Conservation (phyloP, 257 asterid genomes). For the Echites panduratus region DNA sequence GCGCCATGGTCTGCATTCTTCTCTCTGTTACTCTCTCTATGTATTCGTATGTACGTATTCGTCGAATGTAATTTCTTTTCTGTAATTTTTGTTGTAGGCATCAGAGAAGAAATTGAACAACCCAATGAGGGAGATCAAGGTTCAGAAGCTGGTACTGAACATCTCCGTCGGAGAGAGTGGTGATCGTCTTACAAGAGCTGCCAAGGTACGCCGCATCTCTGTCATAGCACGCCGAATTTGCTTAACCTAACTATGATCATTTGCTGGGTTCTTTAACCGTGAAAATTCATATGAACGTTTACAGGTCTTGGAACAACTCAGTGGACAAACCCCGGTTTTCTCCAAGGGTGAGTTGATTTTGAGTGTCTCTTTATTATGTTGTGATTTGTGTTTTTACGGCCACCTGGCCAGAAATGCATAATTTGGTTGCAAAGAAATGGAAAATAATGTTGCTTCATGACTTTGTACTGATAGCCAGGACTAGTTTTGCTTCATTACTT, state of each 20-base stretch:
- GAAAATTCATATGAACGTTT: not conserved
- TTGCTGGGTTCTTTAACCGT: not conserved
- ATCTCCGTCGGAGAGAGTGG: conserved; percentile 69
- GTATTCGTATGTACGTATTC: not conserved
- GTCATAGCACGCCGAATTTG: not conserved
- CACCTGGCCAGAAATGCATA: not conserved
- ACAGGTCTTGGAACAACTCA: conserved; percentile 56
- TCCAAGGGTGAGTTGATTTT: conserved; percentile 38
- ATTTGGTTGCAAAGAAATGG: not conserved
- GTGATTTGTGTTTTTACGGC: not conserved
- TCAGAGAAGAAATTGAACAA: conserved; percentile 55
- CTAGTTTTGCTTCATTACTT: not conserved
- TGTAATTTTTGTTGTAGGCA: conserved; percentile 25
- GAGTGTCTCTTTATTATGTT: not conserved
- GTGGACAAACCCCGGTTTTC: conserved; percentile 55
- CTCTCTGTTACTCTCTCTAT: not conserved
- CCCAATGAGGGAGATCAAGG: conserved; percentile 66
- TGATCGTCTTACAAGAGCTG: conserved; percentile 59
- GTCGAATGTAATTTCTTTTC: not conserved
- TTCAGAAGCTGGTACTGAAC: conserved; percentile 62
- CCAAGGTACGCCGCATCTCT: conserved; percentile 26
- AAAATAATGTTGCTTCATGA: not conserved
- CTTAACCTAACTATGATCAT: not conserved
- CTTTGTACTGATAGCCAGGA: not conserved
- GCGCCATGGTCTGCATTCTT: conserved; percentile 11